Evolutionary conservation across 495 filamentous ascomycete species (phyloP).

Genomic region (Neurospora tetraspora): DNA sequence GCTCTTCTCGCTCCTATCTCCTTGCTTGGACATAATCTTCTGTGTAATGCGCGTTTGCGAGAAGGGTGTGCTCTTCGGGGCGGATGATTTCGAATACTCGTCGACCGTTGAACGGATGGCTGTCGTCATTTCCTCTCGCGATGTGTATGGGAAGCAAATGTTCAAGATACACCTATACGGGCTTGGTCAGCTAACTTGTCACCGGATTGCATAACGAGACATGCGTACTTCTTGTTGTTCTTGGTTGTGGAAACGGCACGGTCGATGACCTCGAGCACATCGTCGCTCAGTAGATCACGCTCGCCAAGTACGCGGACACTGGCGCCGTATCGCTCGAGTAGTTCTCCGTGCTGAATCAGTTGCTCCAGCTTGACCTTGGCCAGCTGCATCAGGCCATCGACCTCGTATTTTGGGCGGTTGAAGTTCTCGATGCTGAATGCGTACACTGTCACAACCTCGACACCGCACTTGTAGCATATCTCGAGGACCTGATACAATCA

Average conservation of each 20-base stretch:
- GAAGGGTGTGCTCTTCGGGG: slow-evolving; percentile 56
- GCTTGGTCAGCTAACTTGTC: slow-evolving; percentile 7
- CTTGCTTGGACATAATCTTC: slow-evolving; percentile 58
- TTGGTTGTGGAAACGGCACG: slow-evolving; percentile 72
- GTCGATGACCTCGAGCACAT: slow-evolving; percentile 82
- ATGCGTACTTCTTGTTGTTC: slow-evolving; percentile 59
- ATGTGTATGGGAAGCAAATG: slow-evolving; percentile 96
- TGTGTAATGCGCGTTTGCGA: slow-evolving; percentile 78
- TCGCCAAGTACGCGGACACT: slow-evolving; percentile 75
- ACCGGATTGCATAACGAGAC: not conserved
- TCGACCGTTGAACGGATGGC: slow-evolving; percentile 78
- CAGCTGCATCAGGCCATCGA: slow-evolving; percentile 96
- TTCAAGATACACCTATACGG: slow-evolving; percentile 64
- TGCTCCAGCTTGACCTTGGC: slow-evolving; percentile 89
- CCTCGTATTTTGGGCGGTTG: slow-evolving; percentile 95
- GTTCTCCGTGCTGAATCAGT: slow-evolving; percentile 82
- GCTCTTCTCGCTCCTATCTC: slow-evolving; percentile 33
- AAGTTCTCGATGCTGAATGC: slow-evolving; percentile 99
- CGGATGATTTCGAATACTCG: slow-evolving; percentile 63
- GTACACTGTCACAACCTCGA: slow-evolving; percentile 93
- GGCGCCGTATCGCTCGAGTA: slow-evolving; percentile 88
- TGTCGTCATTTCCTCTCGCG: slow-evolving; percentile 89
- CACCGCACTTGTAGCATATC: slow-evolving; percentile 92
- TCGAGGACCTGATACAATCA: slow-evolving; percentile 61
- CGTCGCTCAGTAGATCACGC: slow-evolving; percentile 65